A percentile compares a stretch with the other conserved stretches of the same genome.
phyloP scores from a whole-genome alignment of 257 asterid species.

The Nicotiana benthamiana region DNA sequence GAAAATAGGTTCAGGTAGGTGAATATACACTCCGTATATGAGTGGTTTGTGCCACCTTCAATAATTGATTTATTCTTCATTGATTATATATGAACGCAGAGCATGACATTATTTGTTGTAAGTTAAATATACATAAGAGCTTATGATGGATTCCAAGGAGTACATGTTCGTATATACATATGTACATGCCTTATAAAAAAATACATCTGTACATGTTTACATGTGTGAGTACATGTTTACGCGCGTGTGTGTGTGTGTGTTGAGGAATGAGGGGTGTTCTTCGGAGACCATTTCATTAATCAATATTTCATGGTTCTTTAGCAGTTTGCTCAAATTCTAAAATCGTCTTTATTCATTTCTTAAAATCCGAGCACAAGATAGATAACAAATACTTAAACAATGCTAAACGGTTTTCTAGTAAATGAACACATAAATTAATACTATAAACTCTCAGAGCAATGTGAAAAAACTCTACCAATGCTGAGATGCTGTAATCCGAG shows the following conservation, averaged over 20 bases:
- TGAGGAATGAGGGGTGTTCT: background rate
- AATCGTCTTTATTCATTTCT: background rate
- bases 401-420: background rate
- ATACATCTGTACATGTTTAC: background rate
- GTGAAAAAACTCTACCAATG: constrained; percentile 56
- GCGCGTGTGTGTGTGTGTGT: background rate
- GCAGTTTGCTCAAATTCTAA: background rate
- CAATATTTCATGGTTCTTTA: background rate
- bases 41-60: background rate
- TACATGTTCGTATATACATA: background rate
- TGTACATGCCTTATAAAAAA: background rate
- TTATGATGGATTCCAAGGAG: no score
- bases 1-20: background rate
- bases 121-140: no score
- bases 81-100: no score
- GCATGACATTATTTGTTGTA: no score
- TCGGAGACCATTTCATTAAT: background rate
- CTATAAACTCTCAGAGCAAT: background rate
- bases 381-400: background rate
- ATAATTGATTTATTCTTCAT: no score
- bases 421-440: background rate
- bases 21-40: background rate
- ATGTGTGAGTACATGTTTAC: background rate
- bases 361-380: background rate
- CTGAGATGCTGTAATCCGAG: constrained; percentile 73